These are phyloP conservation scores for Akanthomyces lecanii DNA, from an alignment of 2,329 filamentous ascomycete genomes.

Conservation along the genomic window DNA sequence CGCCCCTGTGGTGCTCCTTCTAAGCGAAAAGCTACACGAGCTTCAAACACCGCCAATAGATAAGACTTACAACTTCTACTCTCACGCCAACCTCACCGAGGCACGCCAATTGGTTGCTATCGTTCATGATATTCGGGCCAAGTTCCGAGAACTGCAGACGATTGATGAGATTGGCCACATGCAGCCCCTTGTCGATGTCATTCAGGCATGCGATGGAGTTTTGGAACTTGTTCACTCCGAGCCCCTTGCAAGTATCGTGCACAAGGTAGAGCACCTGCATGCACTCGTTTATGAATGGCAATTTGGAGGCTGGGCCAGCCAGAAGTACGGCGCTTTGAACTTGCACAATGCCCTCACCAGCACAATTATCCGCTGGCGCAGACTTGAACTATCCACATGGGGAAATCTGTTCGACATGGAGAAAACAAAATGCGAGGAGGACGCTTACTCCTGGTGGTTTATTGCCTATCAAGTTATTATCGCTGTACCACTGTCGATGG, in stretches of 20 bases:
- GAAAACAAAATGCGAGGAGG: constrained; percentile 66
- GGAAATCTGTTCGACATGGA: constrained; percentile 83
- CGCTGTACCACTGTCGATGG: constrained; percentile 65
- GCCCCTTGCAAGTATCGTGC: constrained; percentile 80
- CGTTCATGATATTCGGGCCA: constrained; percentile 62
- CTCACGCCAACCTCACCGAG: constrained; percentile 71
- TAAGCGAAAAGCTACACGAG: constrained; percentile 56
- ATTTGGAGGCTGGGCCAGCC: constrained; percentile 76
- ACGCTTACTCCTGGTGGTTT: constrained; percentile 93
- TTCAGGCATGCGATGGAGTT: constrained; percentile 69
- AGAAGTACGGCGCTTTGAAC: constrained; percentile 63
- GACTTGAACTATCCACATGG: constrained; percentile 90
- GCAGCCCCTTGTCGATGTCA: constrained; percentile 74
- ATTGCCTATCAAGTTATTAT: constrained; percentile 89
- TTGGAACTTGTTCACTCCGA: constrained; percentile 73
- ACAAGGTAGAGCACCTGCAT: constrained; percentile 83
- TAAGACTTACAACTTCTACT: constrained; percentile 79
- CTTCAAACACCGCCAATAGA: constrained; percentile 34
- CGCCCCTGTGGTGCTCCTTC: constrained; percentile 59
- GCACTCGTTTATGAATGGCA: constrained; percentile 90
- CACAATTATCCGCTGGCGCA: constrained; percentile 82
- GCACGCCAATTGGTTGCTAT: constrained; percentile 68
- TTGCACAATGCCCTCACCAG: constrained; percentile 76
- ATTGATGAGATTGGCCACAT: constrained; percentile 65
- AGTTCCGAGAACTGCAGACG: constrained; percentile 67